Base-by-base conservation (phyloP, 306 rosid genomes). In the Vachellia collinsii region DNA sequence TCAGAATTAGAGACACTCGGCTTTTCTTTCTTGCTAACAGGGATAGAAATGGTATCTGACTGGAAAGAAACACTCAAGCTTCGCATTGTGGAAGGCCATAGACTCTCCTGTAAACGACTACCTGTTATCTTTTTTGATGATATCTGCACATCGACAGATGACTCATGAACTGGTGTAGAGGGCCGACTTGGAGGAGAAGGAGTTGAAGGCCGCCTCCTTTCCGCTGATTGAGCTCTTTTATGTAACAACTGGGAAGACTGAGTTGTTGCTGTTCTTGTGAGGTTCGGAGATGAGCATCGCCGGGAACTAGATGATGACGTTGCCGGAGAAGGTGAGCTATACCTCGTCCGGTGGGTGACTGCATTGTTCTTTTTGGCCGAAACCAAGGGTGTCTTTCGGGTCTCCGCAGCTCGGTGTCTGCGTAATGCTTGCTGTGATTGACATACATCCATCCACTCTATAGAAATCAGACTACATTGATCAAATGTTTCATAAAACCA, bases 71-170 rank as follows among this genome's bases (percentile, higher is more conserved):
- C 99, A 6, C 97, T 93, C 93, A 96, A 89, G 79, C 98, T 96
- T 34, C 99, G 83, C 99, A 93, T 96, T 23, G 97, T 96, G 75
- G 99, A 92, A 42, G 99, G 99, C 99, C 98, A 96, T 77, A 96
- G 87, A 70, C 88, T 43, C 75, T 96, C 99, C 0, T 85, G 86
- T 74, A 80, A 11, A 50, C 94, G 89, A 56, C 86, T 84, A 42
- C 82, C 77, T 13, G 80, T 75, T 63, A 39, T 77, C 82, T 81
- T 91, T 84, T 84, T 89, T 20, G 94, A 73, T 8, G 90, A 74
- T 70, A 81, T 75, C 61, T 88, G 87, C 80, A 82, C 81, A 81
- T 93, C 88, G 14, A 78, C 83, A 38, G 87, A 54, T 47, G 94
- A 88, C 48, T 91, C 90, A 6, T 80, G 88, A 63, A 90, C 89